Evolutionary conservation across 331 rosid species (phyloP).

Genomic region (Malus hybrid): DNA sequence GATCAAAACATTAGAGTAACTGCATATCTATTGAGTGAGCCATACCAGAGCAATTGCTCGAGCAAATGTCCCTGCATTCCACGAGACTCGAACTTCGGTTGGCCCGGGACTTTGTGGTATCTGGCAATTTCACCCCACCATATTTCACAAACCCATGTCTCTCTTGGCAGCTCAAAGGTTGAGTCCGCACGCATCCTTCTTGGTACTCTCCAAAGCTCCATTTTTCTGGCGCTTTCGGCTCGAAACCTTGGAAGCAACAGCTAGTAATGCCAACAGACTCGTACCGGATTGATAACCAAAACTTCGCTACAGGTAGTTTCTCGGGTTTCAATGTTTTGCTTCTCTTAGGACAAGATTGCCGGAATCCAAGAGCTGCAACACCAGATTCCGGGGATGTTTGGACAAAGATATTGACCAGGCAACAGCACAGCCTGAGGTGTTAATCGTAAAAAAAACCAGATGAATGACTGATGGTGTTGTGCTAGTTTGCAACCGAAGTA

Average conservation of each 20-base stretch:
- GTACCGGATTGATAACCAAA: constrained; percentile 28
- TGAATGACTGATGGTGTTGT: constrained; percentile 1
- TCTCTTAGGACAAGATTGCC: constrained; percentile 52
- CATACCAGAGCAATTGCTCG: constrained; percentile 46
- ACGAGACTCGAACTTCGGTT: constrained; percentile 18
- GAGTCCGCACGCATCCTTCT: constrained; percentile 36
- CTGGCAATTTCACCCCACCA: constrained; percentile 38
- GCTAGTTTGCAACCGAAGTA: constrained; percentile 8
- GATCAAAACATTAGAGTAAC: not conserved
- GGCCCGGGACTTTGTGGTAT: constrained; percentile 16
- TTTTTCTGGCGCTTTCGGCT: constrained; percentile 7
- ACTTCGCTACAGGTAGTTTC: constrained; percentile 47
- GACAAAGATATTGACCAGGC: constrained; percentile 35
- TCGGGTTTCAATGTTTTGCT: not conserved
- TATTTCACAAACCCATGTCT: constrained; percentile 20
- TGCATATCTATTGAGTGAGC: constrained; percentile 25
- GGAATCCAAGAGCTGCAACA: constrained; percentile 38
- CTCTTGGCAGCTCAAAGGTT: constrained; percentile 19
- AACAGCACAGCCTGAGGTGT: constrained; percentile 1
- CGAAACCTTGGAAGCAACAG: constrained; percentile 38
- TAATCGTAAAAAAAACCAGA: constrained; percentile 7
- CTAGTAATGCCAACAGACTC: constrained; percentile 9
- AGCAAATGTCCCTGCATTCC: constrained; percentile 37
- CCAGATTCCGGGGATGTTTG: constrained; percentile 14
- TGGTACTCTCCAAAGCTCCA: constrained; percentile 22